Evolutionary conservation across 805 yeast genomes (phyloP).

Genomic region (Starmera quercuum): DNA sequence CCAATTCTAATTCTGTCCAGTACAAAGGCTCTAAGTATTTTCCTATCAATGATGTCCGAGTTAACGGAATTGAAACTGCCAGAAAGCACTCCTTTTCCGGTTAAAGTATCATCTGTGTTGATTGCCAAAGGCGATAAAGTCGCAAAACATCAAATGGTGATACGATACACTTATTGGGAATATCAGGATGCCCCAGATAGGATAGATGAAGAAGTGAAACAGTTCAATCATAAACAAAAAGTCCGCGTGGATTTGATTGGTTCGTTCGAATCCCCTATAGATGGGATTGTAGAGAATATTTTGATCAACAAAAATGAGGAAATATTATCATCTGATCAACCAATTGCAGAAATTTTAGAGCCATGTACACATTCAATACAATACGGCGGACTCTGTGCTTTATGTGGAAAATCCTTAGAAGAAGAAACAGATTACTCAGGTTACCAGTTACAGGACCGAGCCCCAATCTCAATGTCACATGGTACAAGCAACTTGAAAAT

Average conservation of each 20-base stretch:
- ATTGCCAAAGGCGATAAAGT: constrained; percentile 21
- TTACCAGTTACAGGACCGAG: constrained; percentile 46
- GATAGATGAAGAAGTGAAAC: constrained; percentile 14
- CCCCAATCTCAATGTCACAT: constrained; percentile 85
- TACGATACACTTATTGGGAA: constrained; percentile 40
- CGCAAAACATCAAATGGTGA: constrained; percentile 29
- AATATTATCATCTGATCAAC: constrained; percentile 36
- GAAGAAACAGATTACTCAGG: constrained; percentile 72
- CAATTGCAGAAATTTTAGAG: constrained; percentile 55
- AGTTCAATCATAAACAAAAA: constrained; percentile 19
- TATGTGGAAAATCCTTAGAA: constrained; percentile 77
- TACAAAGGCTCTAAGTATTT: no score
- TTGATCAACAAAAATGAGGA: constrained; percentile 51
- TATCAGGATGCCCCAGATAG: constrained; percentile 26
- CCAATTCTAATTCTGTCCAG: no score
- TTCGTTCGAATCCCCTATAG: constrained; percentile 76
- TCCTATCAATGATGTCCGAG: constrained; percentile 14
- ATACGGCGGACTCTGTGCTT: constrained; percentile 89
- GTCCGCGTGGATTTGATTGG: constrained; percentile 61
- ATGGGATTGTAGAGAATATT: constrained; percentile 54
- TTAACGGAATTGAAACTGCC: constrained; percentile 17
- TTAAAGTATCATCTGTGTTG: constrained; percentile 27
- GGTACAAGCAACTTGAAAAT: constrained; percentile 80
- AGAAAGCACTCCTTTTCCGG: constrained; percentile 28
- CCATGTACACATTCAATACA: constrained; percentile 91